Percentiles rank a stretch among this genome's conserved stretches.
Evolutionary conservation across 2,329 filamentous ascomycete genomes (phyloP).

Genomic region (Sporothrix pallida): DNA sequence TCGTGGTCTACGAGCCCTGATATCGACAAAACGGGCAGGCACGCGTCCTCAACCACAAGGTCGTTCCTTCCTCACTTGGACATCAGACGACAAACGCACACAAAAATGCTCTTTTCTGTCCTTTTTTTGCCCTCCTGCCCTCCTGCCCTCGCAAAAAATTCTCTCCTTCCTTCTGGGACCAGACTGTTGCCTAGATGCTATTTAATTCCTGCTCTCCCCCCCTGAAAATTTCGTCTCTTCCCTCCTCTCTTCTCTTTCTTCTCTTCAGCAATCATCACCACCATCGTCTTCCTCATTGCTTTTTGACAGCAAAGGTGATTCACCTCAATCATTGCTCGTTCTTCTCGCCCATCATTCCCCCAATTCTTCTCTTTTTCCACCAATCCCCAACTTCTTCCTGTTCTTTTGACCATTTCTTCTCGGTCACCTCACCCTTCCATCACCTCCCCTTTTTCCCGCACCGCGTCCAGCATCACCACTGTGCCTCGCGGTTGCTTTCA

Average conservation of each 20-base stretch:
- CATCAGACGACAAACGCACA: not conserved
- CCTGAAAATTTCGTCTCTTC: not conserved
- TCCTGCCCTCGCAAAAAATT: not conserved
- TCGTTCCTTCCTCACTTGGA: conserved; percentile 29
- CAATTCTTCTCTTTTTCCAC: not conserved
- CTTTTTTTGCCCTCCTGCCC: not conserved
- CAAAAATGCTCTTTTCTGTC: not conserved
- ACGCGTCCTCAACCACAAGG: not conserved
- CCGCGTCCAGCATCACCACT: too few relatives aligned
- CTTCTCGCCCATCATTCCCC: not conserved
- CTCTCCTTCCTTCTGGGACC: not conserved
- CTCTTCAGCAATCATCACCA: not conserved
- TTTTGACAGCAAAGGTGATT: too few relatives aligned
- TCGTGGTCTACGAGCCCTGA: not conserved
- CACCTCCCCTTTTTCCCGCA: too few relatives aligned
- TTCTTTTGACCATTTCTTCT: too few relatives aligned
- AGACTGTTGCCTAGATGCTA: not conserved
- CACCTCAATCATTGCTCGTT: not conserved
- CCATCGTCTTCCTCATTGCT: not conserved
- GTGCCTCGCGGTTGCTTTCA: not conserved
- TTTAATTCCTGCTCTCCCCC: not conserved
- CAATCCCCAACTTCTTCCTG: not conserved
- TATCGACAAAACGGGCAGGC: conserved; percentile 10
- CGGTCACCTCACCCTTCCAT: not conserved
- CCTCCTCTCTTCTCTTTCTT: not conserved